phyloP scores from a whole-genome alignment of 1,284 basidiomycete genomes.

The Trametes sp. region DNA sequence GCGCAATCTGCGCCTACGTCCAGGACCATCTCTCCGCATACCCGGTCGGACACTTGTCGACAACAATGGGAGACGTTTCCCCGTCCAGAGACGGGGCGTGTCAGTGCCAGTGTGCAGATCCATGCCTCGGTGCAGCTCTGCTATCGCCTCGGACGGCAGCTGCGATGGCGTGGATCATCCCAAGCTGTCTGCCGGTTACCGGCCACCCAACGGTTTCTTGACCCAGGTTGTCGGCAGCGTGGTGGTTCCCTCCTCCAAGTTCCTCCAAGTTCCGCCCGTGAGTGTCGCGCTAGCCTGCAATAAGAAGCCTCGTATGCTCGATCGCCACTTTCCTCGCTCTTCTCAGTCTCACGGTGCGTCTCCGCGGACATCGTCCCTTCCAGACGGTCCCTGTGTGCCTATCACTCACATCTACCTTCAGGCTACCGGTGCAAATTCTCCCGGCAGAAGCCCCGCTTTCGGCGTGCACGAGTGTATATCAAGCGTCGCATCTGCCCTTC shows the following conservation, averaged over 20 bases:
- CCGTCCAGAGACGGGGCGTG: no score
- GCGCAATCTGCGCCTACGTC: background rate
- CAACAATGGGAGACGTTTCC: background rate
- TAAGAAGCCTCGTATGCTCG: background rate
- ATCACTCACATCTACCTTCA: background rate
- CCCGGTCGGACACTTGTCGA: no score
- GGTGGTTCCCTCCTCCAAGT: background rate
- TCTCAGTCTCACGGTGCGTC: background rate
- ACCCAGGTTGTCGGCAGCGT: background rate
- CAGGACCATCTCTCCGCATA: no score
- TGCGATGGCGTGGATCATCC: no score
- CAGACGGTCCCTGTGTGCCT: background rate
- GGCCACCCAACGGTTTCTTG: background rate
- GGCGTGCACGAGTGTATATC: background rate
- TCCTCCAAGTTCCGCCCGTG: background rate
- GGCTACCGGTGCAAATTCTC: background rate
- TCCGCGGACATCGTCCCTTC: background rate
- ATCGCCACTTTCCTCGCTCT: background rate
- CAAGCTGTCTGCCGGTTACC: background rate
- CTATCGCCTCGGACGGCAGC: conserved; percentile 1
- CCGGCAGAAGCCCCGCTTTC: no score
- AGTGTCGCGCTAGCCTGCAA: background rate
- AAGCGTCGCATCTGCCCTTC: background rate
- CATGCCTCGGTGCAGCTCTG: background rate
- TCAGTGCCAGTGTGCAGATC: no score